A percentile compares a stretch with the other conserved stretches of the same genome.
phyloP scores from a whole-genome alignment of 169 alveolate genomes.

The Plasmodium blacklocki region DNA sequence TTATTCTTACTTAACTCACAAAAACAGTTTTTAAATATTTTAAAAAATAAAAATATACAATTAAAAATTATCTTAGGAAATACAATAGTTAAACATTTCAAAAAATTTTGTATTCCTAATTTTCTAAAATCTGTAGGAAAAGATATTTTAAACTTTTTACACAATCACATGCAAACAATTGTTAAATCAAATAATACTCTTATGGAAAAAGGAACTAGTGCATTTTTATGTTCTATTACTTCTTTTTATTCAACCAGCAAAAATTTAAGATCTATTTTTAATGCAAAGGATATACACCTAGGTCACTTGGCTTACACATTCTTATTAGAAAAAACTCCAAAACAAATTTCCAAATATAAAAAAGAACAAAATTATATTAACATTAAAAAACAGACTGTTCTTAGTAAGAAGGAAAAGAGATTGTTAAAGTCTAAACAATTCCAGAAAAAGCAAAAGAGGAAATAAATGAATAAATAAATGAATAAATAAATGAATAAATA shows the following conservation, averaged over 20 bases:
- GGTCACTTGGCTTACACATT: slow-evolving; percentile 59
- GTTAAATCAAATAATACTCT: slow-evolving; percentile 29
- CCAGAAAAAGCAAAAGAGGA: neutral
- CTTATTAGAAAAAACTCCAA: slow-evolving; percentile 24
- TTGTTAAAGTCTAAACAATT: neutral
- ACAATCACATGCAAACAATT: slow-evolving; percentile 27
- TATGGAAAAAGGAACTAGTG: slow-evolving; percentile 33
- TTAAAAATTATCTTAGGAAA: slow-evolving; percentile 18
- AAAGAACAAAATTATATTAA: slow-evolving; percentile 17
- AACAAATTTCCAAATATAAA: slow-evolving; percentile 14
- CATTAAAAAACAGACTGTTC: slow-evolving; percentile 8
- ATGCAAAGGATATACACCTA: slow-evolving; percentile 30
- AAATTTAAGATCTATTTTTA: slow-evolving; percentile 9
- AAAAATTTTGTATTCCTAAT: slow-evolving; percentile 17
- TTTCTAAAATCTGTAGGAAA: slow-evolving; percentile 44
- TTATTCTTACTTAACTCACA: slow-evolving; percentile 79
- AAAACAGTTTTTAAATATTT: slow-evolving; percentile 16
- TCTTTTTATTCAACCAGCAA: slow-evolving; percentile 41
- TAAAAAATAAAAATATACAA: slow-evolving; percentile 23
- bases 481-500: too few relatives aligned
- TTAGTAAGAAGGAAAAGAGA: slow-evolving; percentile 23
- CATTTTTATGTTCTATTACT: slow-evolving; percentile 21
- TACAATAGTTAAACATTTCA: slow-evolving; percentile 8
- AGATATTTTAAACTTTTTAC: slow-evolving; percentile 25
- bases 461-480: too few relatives aligned